Base-by-base conservation (phyloP, 139 green algal species). In the Yamagishiella unicocca region DNA sequence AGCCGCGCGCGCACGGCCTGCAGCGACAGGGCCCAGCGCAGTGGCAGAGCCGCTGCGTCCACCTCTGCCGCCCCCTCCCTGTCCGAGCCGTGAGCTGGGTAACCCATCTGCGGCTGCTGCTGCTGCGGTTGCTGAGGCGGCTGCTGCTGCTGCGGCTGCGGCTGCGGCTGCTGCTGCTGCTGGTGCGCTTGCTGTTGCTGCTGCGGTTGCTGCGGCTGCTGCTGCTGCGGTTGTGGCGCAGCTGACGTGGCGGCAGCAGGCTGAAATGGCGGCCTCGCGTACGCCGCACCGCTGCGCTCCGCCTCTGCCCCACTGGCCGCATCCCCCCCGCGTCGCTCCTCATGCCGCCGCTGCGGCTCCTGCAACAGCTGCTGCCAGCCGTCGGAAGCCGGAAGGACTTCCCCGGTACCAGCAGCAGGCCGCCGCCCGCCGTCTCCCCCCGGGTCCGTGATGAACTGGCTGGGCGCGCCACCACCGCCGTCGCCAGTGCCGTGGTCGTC, bases 91-190 rank as follows among this genome's bases (percentile, higher is more conserved):
- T 72, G 6, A 42, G 7, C 6, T 6, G 42, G 19, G 6, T 42
- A 7, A n/a, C 4, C 7, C 64, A 21, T 10, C 31, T 42, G 64
- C n/a, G 64, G 7, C 64, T 8, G 64, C 71, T 2, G 40, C 38
- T 38, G 38, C 5, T 38, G 5, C 71, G 17, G 71, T 22, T 79
- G 42, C 38, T 58, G 40, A 6, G 29, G 10, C 71, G 58, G 71
- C 29, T 22, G 0, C 67, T 45, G 22, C 46, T 7, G 14, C 66
- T 42, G 24, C 80, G 22, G 31, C 38, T 4, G 42, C 62, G 64
- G n/a, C 80, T n/a, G 29, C 64, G n/a, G 43, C 62, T 8, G 40
- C 81, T 67, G 81, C 64, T 45, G 61, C 81, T 67, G 66, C 66
- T 73, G 38, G 33, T 31, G 35, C 2, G 27, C 67, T 17, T 31